Evolutionary conservation across 1,284 basidiomycete species (phyloP), one percentile per base, ranked within the genome.

Genomic region (Marasmius tenuissimus): DNA sequence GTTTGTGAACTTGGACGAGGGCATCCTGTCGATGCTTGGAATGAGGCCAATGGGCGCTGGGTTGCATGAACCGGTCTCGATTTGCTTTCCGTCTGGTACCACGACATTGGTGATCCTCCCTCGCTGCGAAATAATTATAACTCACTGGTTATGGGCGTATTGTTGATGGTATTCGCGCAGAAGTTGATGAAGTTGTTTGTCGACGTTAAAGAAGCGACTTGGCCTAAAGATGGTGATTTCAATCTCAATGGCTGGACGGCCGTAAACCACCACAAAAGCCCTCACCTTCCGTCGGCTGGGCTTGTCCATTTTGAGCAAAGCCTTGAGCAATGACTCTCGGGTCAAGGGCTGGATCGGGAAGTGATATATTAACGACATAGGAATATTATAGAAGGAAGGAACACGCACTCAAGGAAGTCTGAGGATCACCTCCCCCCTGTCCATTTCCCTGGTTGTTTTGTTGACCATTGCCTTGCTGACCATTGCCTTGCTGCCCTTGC

Each of bases 171-270:
- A 1, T 20, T 16, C n/a, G 70, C 61, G 63, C 72, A 73, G 59
- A 82, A 83, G 73, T 82, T 82, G 76, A 83, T 83, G 71, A 83
- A 85, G 77, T 86, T 85, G 76, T 86, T 85, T 42, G 67, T 72
- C 55, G 81, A 82, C 14, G 83, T 85, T 35, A 78, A 68, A 12
- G 81, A 80, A 0, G 75, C 64, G 39, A 80, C 79, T 69, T 84
- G 81, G 58, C 80, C 81, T 38, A 76, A 76, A 8, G 71, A 68
- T 1, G 79, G 76, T n/a, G 22, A 27, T 42, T 35, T 9, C 14
- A 14, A 11, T 10, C 1, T 54, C n/a, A 38, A 22, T 11, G 11
- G 8, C 14, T 48, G 14, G 6, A 16, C 35, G 57, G 11, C 40
- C 33, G 40, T 45, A 14, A 20, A 12, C 33, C 16, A 42, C 33